Evolutionary conservation across 352 stramenopile genomes (phyloP).

Genomic region (Globisporangium rhizosaccharum): DNA sequence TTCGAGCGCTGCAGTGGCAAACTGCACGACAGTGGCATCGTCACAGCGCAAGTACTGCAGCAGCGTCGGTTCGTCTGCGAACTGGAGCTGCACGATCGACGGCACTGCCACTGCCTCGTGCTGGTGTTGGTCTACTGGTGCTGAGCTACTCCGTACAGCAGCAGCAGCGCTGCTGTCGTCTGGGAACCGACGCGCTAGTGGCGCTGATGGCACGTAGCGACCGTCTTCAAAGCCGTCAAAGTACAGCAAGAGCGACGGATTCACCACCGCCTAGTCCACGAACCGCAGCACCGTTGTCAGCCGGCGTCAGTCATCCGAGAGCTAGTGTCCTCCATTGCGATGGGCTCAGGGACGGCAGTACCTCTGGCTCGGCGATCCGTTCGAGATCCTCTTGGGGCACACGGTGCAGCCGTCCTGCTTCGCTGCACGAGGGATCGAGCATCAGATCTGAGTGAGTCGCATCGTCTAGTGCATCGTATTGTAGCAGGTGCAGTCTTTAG

Average conservation of each 20-base stretch:
- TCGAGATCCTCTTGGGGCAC: slow-evolving; percentile 54
- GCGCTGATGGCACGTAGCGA: slow-evolving; percentile 51
- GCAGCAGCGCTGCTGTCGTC: slow-evolving; percentile 27
- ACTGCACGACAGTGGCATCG: slow-evolving; percentile 67
- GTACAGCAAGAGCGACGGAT: slow-evolving; percentile 63
- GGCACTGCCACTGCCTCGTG: slow-evolving; percentile 21
- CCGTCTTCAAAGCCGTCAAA: slow-evolving; percentile 71
- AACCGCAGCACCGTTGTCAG: not conserved
- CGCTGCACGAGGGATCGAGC: slow-evolving; percentile 16
- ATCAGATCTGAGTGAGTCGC: not conserved
- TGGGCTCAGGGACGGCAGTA: slow-evolving; percentile 9
- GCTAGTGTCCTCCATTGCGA: not conserved
- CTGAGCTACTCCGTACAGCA: not conserved
- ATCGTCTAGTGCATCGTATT: slow-evolving; percentile 22
- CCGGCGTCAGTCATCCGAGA: not conserved
- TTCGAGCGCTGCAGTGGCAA: slow-evolving; percentile 62
- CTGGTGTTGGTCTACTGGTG: not conserved
- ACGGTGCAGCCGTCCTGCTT: slow-evolving; percentile 47
- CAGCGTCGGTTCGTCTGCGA: slow-evolving; percentile 56
- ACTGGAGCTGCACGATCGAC: slow-evolving; percentile 73
- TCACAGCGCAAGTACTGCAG: slow-evolving; percentile 59
- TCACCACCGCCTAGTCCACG: slow-evolving; percentile 37
- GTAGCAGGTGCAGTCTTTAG: slow-evolving; percentile 19
- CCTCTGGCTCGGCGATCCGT: slow-evolving; percentile 32
- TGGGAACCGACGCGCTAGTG: slow-evolving; percentile 57